Evolutionary conservation across 192 early-diverging fungal species (phyloP).

Genomic region (Coemansia sp.): DNA sequence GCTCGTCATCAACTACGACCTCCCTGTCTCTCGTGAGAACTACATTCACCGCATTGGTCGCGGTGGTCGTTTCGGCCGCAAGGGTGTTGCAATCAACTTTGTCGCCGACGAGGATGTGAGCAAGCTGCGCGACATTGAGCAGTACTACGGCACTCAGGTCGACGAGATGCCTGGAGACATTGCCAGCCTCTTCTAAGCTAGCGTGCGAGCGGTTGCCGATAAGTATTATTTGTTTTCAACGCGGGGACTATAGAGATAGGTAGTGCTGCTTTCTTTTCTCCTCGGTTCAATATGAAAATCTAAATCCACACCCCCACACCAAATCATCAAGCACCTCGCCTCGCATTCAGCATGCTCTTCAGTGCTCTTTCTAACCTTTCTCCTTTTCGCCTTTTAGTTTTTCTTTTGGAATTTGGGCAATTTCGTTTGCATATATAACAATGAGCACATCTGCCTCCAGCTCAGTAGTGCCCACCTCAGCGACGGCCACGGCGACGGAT

Average conservation of each 20-base stretch:
- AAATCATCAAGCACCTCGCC: no score
- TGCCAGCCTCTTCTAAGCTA: constrained; percentile 73
- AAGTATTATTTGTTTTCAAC: neutral
- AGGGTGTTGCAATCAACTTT: constrained; percentile 99
- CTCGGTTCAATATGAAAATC: neutral
- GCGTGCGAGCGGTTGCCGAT: neutral
- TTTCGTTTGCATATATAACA: neutral
- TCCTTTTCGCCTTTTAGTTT: neutral
- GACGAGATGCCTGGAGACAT: constrained; percentile 99
- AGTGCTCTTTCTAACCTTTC: no score
- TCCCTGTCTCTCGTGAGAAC: constrained; percentile 96
- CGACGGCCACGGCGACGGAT: constrained; percentile 12
- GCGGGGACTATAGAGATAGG: neutral
- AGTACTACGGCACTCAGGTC: constrained; percentile 98
- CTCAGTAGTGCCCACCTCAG: constrained; percentile 3
- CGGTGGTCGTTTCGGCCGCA: constrained; percentile 99
- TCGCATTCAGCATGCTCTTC: no score
- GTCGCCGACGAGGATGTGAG: constrained; percentile 93
- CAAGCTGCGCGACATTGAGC: constrained; percentile 85
- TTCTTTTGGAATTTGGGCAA: no score
- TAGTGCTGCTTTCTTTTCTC: neutral
- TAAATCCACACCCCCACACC: neutral
- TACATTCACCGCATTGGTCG: constrained; percentile 99
- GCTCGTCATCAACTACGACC: constrained; percentile 98
- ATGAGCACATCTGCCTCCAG: constrained; percentile 13